Evolutionary conservation across 495 filamentous ascomycete species (phyloP).

Genomic region (Copromyces sp.): DNA sequence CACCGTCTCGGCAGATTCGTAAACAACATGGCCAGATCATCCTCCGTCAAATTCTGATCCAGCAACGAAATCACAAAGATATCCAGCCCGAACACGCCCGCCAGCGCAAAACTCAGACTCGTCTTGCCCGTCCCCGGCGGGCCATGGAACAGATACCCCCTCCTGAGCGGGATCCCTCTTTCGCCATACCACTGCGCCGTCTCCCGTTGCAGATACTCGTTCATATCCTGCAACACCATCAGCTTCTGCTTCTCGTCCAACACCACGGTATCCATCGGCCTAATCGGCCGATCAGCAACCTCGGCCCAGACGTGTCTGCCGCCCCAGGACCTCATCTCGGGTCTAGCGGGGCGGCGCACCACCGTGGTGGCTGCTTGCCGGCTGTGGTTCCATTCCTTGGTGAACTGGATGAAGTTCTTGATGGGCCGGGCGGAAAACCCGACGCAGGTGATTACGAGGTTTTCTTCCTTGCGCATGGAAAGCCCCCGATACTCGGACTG

Average conservation of each 20-base stretch:
- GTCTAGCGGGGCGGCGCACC: slow-evolving; percentile 6
- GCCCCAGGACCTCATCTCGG: slow-evolving; percentile 20
- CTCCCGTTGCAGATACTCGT: slow-evolving; percentile 71
- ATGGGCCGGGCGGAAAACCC: slow-evolving; percentile 45
- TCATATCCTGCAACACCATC: slow-evolving; percentile 66
- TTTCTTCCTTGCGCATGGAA: slow-evolving; percentile 13
- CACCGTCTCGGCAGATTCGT: slow-evolving; percentile 51
- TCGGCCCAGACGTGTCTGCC: slow-evolving; percentile 47
- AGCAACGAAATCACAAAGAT: slow-evolving; percentile 57
- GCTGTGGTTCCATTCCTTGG: slow-evolving; percentile 42
- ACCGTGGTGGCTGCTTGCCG: slow-evolving; percentile 33
- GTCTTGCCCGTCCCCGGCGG: slow-evolving; percentile 62
- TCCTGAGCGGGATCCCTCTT: slow-evolving; percentile 80
- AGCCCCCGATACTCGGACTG: not conserved
- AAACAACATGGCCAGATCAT: slow-evolving; percentile 58
- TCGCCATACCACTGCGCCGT: slow-evolving; percentile 69
- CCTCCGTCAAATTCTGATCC: slow-evolving; percentile 56
- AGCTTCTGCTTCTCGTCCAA: slow-evolving; percentile 67
- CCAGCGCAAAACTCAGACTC: slow-evolving; percentile 52
- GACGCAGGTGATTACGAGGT: slow-evolving; percentile 32
- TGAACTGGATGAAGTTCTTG: slow-evolving; percentile 48
- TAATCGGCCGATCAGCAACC: slow-evolving; percentile 57
- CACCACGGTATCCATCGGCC: slow-evolving; percentile 76
- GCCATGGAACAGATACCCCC: slow-evolving; percentile 77
- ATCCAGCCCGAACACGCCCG: slow-evolving; percentile 58